Conservation (phyloP, 108 stramenopile species). For the Nannochloropsis granulata region DNA sequence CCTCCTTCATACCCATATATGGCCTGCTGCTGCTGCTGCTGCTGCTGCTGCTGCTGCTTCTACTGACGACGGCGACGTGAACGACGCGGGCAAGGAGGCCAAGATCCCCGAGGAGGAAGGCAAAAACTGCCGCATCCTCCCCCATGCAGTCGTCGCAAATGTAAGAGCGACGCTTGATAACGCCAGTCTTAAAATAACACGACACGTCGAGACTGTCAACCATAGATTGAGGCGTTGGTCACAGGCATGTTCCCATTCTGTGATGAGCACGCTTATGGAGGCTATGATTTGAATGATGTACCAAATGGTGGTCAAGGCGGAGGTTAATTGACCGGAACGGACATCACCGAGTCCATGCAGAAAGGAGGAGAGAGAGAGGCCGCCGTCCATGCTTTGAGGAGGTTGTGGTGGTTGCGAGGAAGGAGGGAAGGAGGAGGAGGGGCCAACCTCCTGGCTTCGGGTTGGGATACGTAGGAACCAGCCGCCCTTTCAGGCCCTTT, state of each 20-base stretch:
- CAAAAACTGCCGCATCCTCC: background rate
- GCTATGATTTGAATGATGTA: background rate
- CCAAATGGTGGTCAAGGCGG: background rate
- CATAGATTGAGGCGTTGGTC: background rate
- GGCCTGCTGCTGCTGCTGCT: no score
- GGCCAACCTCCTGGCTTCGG: no score
- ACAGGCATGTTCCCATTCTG: background rate
- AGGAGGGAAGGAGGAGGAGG: no score
- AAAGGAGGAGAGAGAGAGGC: background rate
- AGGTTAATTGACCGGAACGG: background rate
- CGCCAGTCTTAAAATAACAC: background rate
- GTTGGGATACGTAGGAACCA: no score
- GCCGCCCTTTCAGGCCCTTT: no score
- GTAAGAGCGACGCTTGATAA: background rate
- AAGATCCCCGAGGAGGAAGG: no score
- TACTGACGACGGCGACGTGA: no score
- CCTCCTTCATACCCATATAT: no score
- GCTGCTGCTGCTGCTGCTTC: no score
- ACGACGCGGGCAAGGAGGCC: no score
- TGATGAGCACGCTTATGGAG: background rate
- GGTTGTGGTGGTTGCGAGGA: no score
- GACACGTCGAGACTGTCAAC: background rate
- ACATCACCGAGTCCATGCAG: background rate
- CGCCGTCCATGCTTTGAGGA: background rate
- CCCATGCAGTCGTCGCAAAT: background rate